Evolutionary conservation across 129 eudicot genomes (phyloP).

Genomic region (Flaveria trinervia): DNA sequence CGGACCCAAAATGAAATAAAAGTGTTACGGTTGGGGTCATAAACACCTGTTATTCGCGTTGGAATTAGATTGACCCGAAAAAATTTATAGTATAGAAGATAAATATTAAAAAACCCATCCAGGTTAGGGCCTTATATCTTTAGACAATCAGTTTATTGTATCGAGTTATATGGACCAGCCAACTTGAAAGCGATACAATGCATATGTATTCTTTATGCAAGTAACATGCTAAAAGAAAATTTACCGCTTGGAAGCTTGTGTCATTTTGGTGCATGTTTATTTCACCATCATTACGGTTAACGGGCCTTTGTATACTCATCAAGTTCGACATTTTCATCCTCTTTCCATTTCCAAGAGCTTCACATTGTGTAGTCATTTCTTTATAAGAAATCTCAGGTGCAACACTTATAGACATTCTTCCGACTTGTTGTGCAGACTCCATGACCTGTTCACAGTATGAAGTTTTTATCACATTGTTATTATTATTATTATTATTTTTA

Average conservation of each 20-base stretch:
- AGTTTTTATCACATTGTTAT: not conserved
- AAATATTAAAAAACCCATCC: not conserved
- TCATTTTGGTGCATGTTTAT: conserved; percentile 34
- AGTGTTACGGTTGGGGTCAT: not conserved
- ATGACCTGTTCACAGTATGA: conserved; percentile 50
- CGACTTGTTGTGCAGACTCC: conserved; percentile 88
- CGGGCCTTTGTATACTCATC: conserved; percentile 50
- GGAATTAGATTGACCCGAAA: too few relatives aligned
- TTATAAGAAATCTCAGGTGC: conserved; percentile 68
- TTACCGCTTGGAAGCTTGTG: conserved; percentile 35
- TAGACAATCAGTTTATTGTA: not conserved
- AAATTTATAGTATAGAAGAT: too few relatives aligned
- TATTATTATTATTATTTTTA: not conserved
- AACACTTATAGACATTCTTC: conserved; percentile 67
- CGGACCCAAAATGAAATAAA: not conserved
- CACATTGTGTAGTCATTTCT: conserved; percentile 90
- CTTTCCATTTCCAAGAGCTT: conserved; percentile 71
- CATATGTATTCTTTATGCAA: not conserved
- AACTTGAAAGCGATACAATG: not conserved
- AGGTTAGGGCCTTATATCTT: not conserved
- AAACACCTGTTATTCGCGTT: too few relatives aligned
- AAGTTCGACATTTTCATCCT: conserved; percentile 76
- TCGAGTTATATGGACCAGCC: not conserved
- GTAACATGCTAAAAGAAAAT: conserved; percentile 18
- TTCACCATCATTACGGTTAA: conserved; percentile 33